phyloP scores from a whole-genome alignment of 306 rosid genomes.

The Malus asiatica region DNA sequence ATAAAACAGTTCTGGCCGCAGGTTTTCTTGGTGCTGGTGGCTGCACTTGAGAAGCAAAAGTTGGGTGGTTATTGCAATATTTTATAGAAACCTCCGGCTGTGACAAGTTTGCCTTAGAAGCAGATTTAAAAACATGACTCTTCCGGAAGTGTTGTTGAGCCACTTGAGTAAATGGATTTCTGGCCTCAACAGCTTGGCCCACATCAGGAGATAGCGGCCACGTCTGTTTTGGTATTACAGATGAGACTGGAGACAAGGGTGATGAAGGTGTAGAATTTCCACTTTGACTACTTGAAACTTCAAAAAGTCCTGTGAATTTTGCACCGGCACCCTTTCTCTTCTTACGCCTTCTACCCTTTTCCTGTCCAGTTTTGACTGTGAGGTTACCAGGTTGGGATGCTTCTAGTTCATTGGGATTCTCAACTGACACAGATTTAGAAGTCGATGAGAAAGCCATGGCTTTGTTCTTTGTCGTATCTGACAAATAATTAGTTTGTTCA shows the following conservation, averaged over 20 bases:
- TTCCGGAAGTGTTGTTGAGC: slow-evolving; percentile 23
- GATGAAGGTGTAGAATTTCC: slow-evolving; percentile 97
- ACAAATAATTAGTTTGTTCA: slow-evolving; percentile 15
- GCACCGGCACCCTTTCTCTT: slow-evolving; percentile 57
- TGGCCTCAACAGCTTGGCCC: slow-evolving; percentile 41
- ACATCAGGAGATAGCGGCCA: slow-evolving; percentile 46
- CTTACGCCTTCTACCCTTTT: slow-evolving; percentile 60
- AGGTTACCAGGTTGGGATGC: slow-evolving; percentile 41
- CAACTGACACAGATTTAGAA: slow-evolving; percentile 25
- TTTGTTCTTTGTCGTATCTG: slow-evolving; percentile 33
- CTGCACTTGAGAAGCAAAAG: slow-evolving; percentile 28
- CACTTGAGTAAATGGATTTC: slow-evolving; percentile 23
- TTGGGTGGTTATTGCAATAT: slow-evolving; percentile 4
- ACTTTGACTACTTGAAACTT: slow-evolving; percentile 94
- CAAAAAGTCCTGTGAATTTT: slow-evolving; percentile 46
- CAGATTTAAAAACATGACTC: slow-evolving; percentile 19
- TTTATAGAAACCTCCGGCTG: slow-evolving; percentile 22
- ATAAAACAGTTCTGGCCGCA: slow-evolving; percentile 30
- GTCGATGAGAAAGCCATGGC: slow-evolving; percentile 21
- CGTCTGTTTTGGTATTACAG: slow-evolving; percentile 36
- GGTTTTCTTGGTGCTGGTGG: slow-evolving; percentile 32
- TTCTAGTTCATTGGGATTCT: slow-evolving; percentile 30
- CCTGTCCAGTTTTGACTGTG: slow-evolving; percentile 61
- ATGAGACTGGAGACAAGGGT: slow-evolving; percentile 59
- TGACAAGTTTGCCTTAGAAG: slow-evolving; percentile 23